phyloP scores from a whole-genome alignment of 2,329 filamentous ascomycete species.

The Colletotrichum liriopes region DNA sequence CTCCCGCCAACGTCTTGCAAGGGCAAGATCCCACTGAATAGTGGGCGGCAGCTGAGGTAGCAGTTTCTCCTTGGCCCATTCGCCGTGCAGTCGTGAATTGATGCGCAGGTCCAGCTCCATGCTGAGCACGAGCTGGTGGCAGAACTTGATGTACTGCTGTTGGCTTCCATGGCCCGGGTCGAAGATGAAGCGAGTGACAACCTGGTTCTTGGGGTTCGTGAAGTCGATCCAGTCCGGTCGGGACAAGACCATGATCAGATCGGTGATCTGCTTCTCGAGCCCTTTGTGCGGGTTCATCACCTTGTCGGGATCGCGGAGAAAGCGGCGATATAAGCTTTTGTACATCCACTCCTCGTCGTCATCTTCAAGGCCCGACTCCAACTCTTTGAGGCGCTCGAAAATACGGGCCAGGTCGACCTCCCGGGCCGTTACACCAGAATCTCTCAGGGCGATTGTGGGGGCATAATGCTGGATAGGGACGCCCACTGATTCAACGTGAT shows the following conservation, averaged over 20 bases:
- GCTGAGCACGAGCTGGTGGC: slow-evolving; percentile 82
- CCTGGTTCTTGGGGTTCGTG: slow-evolving; percentile 78
- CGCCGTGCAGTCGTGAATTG: slow-evolving; percentile 73
- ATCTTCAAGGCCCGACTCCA: slow-evolving; percentile 71
- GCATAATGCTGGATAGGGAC: slow-evolving; percentile 69
- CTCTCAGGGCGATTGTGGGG: slow-evolving; percentile 70
- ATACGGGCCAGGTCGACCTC: slow-evolving; percentile 72
- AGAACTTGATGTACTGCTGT: slow-evolving; percentile 76
- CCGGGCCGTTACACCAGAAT: slow-evolving; percentile 72
- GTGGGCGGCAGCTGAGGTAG: slow-evolving; percentile 77
- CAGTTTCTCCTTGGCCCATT: slow-evolving; percentile 76
- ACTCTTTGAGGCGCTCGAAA: slow-evolving; percentile 71
- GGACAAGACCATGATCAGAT: slow-evolving; percentile 79
- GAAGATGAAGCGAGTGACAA: slow-evolving; percentile 81
- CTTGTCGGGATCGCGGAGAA: slow-evolving; percentile 79
- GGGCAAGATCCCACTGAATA: slow-evolving; percentile 80
- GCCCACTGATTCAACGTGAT: slow-evolving; percentile 81
- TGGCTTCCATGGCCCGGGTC: slow-evolving; percentile 71
- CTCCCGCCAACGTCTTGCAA: slow-evolving; percentile 82
- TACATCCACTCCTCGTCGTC: slow-evolving; percentile 73
- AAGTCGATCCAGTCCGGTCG: slow-evolving; percentile 83
- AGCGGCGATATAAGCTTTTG: slow-evolving; percentile 75
- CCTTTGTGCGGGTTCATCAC: slow-evolving; percentile 72
- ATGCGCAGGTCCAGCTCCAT: slow-evolving; percentile 81
- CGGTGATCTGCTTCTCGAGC: slow-evolving; percentile 80